These are phyloP conservation scores for Plenodomus lindquistii DNA, from an alignment of 2,329 filamentous ascomycete genomes.

Conservation along the genomic window DNA sequence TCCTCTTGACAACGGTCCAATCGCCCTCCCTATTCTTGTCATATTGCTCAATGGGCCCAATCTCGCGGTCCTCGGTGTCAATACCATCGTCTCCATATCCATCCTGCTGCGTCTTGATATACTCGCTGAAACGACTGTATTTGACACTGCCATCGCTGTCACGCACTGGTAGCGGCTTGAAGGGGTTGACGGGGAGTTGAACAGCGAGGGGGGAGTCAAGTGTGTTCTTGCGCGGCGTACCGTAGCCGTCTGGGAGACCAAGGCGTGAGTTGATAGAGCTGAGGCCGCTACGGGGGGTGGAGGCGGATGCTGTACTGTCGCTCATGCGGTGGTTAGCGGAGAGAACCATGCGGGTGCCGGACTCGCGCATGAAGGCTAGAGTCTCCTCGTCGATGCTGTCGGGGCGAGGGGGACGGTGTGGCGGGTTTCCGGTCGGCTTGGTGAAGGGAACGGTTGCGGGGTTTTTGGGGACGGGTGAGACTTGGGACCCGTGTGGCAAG, in stretches of 20 bases:
- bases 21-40: conserved; percentile 11
- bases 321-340: conserved; percentile 6
- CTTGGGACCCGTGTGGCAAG: conserved; percentile 5
- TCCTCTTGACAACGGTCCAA: conserved; percentile 21
- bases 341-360: conserved; percentile 17
- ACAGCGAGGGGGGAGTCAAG: conserved; percentile 16
- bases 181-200: conserved; percentile 6
- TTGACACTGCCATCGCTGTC: conserved; percentile 11
- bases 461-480: conserved; percentile 3
- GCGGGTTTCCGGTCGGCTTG: conserved; percentile 15
- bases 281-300: conserved; percentile 5
- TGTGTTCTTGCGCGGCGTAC: conserved; percentile 5
- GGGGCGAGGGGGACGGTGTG: conserved; percentile 19
- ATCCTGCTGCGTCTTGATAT: conserved; percentile 6
- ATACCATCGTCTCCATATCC: conserved; percentile 11
- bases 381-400: conserved; percentile 19
- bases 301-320: conserved; percentile 10
- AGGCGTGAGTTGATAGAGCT: conserved; percentile 16
- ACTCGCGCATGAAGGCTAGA: conserved; percentile 17
- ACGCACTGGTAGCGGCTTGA: conserved; percentile 12
- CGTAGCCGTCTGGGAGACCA: conserved; percentile 12
- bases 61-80: conserved; percentile 8
- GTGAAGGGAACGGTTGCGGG: conserved; percentile 11
- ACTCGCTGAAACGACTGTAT: conserved; percentile 20
- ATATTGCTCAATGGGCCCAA: conserved; percentile 21